Base-by-base conservation (phyloP, 148 eudicot genomes). In the Rhododendron mucronatum region DNA sequence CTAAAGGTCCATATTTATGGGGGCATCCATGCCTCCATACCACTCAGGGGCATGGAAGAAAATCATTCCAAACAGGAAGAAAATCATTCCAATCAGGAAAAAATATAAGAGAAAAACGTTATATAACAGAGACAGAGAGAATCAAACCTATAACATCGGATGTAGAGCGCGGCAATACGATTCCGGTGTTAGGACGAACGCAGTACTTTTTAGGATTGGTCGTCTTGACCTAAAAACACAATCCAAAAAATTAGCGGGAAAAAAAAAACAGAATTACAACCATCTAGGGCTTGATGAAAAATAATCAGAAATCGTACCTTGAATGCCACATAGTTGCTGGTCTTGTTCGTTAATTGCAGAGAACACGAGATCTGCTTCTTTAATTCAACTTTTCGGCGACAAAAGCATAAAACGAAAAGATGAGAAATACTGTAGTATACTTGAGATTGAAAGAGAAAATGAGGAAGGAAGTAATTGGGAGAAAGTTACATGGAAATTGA, bases 131-230 rank as follows among this genome's bases (percentile, higher is more conserved):
- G 80, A 76, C 21, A 35, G 21, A 48, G 35, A 28, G 33, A 0
- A 6, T 41, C 45, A 47, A 33, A 82, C 98, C 98, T 93, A 87
- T 85, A 48, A 96, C 93, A 85, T 93, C 92, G 87, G 93, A 93
- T 71, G 95, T 86, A 30, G 98, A 93, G 80, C 83, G 91, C 35
- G 98, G 98, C 90, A 89, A 67, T 77, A 95, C 95, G 50, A 96
- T 90, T 85, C 98, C 98, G 61, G 93, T 91, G 82, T 96, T 96
- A 48, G 98, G 98, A 83, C 95, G 75, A 41, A 96, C 98, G 78
- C 94, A 93, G 80, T 96, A 96, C 91, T 94, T 93, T 88, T 94
- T 96, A n/a, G 98, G 98, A 90, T 96, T 95, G 73, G 98, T 96
- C 28, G 98, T 95, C 84, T 93, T 95, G 84, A 96, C 98, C 98